These are phyloP conservation scores for Calonectria pauciramosa DNA, from an alignment of 2,329 filamentous ascomycete genomes.

Conservation along the genomic window DNA sequence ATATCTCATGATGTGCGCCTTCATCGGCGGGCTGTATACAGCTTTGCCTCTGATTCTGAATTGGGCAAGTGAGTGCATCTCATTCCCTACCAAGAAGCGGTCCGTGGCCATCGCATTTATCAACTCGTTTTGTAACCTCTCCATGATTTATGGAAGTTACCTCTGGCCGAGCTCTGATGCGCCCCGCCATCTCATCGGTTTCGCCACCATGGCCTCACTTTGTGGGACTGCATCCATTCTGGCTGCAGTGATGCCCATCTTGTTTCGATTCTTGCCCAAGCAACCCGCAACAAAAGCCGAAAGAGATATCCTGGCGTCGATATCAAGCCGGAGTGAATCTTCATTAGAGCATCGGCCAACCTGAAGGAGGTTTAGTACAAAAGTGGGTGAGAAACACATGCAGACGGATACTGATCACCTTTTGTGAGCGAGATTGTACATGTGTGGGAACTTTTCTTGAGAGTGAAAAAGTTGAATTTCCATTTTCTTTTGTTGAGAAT, in stretches of 20 bases:
- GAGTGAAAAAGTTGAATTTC: too few relatives aligned
- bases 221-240: not conserved
- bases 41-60: conserved; percentile 29
- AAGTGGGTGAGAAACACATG: too few relatives aligned
- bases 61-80: conserved; percentile 29
- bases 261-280: conserved; percentile 9
- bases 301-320: conserved; percentile 1
- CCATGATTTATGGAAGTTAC: conserved; percentile 33
- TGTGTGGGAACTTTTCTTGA: too few relatives aligned
- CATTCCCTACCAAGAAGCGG: conserved; percentile 29
- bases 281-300: conserved; percentile 12
- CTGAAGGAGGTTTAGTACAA: not conserved
- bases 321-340: conserved; percentile 1
- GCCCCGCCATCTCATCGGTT: conserved; percentile 28
- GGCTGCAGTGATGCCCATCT: not conserved
- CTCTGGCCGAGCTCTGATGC: conserved; percentile 31
- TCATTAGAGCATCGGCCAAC: not conserved
- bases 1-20: conserved; percentile 25
- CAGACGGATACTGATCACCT: too few relatives aligned
- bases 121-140: conserved; percentile 32
- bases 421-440: too few relatives aligned
- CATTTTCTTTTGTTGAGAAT: too few relatives aligned
- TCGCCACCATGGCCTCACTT: conserved; percentile 15
- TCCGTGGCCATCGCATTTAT: conserved; percentile 33
- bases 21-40: conserved; percentile 30